Conservation (phyloP, 371 early-diverging fungal species). For the Apophysomyces ossiformis region DNA sequence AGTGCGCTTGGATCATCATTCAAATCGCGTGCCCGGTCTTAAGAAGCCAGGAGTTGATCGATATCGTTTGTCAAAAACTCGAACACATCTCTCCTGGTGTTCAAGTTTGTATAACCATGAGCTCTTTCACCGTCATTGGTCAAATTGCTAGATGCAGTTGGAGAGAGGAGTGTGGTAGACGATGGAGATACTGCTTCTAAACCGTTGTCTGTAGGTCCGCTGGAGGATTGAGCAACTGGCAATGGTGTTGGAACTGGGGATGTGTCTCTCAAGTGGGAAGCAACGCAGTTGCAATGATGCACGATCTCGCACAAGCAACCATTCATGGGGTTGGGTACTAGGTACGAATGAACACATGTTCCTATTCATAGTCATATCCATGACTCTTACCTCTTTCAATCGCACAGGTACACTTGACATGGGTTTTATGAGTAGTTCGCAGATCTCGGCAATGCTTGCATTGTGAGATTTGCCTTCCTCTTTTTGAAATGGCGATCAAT, state of each 20-base stretch:
- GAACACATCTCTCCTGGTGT: not conserved
- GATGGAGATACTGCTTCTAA: not conserved
- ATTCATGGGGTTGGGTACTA: slow-evolving; percentile 40
- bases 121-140: not conserved
- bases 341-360: no score
- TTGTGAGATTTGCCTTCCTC: slow-evolving; percentile 42
- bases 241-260: not conserved
- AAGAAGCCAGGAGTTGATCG: not conserved
- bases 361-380: no score
- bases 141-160: not conserved
- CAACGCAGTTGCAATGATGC: slow-evolving; percentile 33
- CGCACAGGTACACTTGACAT: slow-evolving; percentile 48
- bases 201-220: not conserved
- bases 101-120: not conserved
- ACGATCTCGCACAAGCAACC: slow-evolving; percentile 40
- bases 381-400: slow-evolving; percentile 21
- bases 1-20: no score
- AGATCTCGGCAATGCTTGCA: slow-evolving; percentile 42
- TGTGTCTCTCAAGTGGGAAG: slow-evolving; percentile 32
- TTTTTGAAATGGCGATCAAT: slow-evolving; percentile 28
- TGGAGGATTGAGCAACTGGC: not conserved
- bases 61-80: slow-evolving; percentile 1
- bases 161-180: not conserved
- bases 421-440: slow-evolving; percentile 30
- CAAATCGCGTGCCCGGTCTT: not conserved